Evolutionary conservation across 2,329 filamentous ascomycete species (phyloP).

Genomic region (Paraphoma chrysanthemicola): DNA sequence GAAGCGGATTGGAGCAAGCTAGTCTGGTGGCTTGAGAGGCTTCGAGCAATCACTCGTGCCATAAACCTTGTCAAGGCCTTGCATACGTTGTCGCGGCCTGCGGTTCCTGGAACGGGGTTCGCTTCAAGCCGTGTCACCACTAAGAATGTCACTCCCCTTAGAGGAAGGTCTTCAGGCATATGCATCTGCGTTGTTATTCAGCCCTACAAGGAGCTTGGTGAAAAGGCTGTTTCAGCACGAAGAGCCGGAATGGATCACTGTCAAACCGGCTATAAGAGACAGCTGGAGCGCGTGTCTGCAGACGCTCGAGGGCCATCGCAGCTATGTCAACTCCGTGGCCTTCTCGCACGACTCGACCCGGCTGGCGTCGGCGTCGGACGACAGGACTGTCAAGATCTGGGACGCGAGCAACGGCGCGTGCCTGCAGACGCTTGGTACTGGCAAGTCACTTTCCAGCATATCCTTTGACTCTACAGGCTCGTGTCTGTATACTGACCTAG

Average conservation of each 20-base stretch:
- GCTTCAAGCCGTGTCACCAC: too few species aligned
- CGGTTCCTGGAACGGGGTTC: too few species aligned
- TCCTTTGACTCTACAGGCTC: conserved; percentile 11
- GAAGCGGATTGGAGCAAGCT: too few species aligned
- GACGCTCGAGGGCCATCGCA: conserved; percentile 28
- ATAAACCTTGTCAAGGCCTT: too few species aligned
- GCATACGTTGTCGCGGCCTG: too few species aligned
- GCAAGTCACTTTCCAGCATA: conserved; percentile 3
- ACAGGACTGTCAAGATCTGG: too few species aligned
- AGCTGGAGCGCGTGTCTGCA: conserved; percentile 12
- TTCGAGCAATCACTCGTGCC: too few species aligned
- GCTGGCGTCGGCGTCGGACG: conserved; percentile 2
- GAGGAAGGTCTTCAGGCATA: conserved; percentile 32
- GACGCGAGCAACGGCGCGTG: conserved; percentile 7
- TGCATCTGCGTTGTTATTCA: conserved; percentile 25
- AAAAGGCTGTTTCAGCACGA: conserved; percentile 13
- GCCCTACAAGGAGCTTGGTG: conserved; percentile 17
- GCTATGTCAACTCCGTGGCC: conserved; percentile 19
- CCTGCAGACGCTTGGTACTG: conserved; percentile 14
- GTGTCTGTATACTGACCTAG: not conserved
- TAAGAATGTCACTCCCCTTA: too few species aligned
- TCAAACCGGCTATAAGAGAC: conserved; percentile 11
- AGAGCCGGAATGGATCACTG: conserved; percentile 14
- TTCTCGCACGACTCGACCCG: conserved; percentile 19
- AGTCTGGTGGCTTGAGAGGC: too few species aligned